phyloP scores from a whole-genome alignment of 768 basidiomycete species.

The Russula sp. region DNA sequence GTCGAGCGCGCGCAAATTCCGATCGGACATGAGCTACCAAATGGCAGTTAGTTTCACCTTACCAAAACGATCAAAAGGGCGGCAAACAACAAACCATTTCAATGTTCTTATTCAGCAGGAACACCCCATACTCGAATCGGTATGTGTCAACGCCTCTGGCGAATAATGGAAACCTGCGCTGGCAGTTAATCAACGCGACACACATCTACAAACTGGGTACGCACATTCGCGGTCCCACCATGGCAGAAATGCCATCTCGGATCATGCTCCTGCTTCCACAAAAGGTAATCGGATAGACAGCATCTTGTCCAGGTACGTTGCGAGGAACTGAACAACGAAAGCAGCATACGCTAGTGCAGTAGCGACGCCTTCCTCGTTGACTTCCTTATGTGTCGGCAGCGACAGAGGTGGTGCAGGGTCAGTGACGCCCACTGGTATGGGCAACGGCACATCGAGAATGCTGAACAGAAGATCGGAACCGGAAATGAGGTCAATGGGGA shows the following conservation, averaged over 20 bases:
- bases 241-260: conserved; percentile 87
- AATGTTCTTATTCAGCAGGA: conserved; percentile 94
- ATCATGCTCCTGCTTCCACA: conserved; percentile 89
- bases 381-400: conserved; percentile 58
- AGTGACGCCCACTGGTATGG: conserved; percentile 69
- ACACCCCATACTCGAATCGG: conserved; percentile 96
- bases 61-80: conserved; percentile 6
- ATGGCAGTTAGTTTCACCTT: conserved; percentile 14
- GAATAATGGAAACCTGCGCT: conserved; percentile 85
- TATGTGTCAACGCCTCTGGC: conserved; percentile 94
- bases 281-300: conserved; percentile 84
- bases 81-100: conserved; percentile 68
- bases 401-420: conserved; percentile 84
- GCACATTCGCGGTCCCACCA: conserved; percentile 93
- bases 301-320: conserved; percentile 69
- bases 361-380: conserved; percentile 84
- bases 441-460: conserved; percentile 84
- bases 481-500: conserved; percentile 84
- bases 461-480: conserved; percentile 86
- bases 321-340: conserved; percentile 78
- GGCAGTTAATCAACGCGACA: conserved; percentile 3
- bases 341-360: conserved; percentile 90
- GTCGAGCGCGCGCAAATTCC: conserved; percentile 85
- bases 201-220: conserved; percentile 34
- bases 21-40: conserved; percentile 81